Evolutionary conservation across 2,329 filamentous ascomycete genomes (phyloP), one percentile per base, ranked within the genome.

Genomic region (Myriosclerotinia duriaeana): DNA sequence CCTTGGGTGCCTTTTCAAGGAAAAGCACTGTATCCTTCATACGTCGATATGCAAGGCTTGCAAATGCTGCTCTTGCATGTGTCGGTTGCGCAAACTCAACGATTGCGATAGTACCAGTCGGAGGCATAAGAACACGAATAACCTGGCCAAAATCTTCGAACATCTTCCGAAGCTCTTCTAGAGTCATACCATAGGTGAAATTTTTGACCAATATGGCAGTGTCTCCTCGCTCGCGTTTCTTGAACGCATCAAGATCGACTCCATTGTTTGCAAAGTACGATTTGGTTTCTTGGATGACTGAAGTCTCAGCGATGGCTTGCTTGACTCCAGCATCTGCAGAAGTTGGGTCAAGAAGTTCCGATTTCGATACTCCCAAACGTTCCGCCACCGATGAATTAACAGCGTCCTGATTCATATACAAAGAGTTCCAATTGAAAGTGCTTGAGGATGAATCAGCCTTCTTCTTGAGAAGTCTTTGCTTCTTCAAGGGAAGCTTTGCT

Each of bases 321-420:
- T 96, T 97, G 66, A 99, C 91, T 54, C 92, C 94, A 67, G 94
- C 93, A 78, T 97, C 93, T 66, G 94, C 88, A 67, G 92, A 97
- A 5, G 94, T 97, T n/a, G 94, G 95, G 79, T 99, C 94, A 55
- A 99, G 83, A 66, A 99, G 80, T 73, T 97, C 93, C 14, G 92
- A 89, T 81, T 99, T 99, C 65, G 90, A 89, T 66, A 99, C 86
- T 56, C 94, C 93, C 66, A 99, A 83, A 64, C 93, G 89, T 75
- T 89, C 87, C 58, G 95, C 92, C 69, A 97, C 87, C 7, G 93
- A 96, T 59, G 91, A 88, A 79, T 97, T 93, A 63, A 99, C 93
- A 61, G 95, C 92, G 80, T 99, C 93, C 80, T 92, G 90, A 78
- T 90, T 97, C 91, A 99, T 96, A 78, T 95, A 99, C n/a, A 99